Percentiles rank a stretch among this genome's conserved stretches.
phyloP scores from a whole-genome alignment of 805 yeast genomes.

The Pichia eremophila region DNA sequence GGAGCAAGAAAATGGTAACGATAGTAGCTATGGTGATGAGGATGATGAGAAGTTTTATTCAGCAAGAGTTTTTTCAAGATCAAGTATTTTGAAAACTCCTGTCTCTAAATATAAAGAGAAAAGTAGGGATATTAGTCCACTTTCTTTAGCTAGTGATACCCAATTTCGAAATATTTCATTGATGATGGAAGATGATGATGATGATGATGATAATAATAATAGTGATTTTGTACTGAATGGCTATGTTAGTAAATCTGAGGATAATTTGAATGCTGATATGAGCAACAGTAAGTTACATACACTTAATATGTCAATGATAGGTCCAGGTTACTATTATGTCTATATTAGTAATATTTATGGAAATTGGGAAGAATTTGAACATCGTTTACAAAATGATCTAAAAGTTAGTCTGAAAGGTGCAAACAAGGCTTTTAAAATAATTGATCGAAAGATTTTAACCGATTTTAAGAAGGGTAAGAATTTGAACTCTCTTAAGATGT shows the following conservation, averaged over 20 bases:
- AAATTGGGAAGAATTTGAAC: constrained; percentile 3
- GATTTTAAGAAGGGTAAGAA: constrained; percentile 1
- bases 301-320: background rate
- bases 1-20: too few relatives aligned
- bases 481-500: background rate
- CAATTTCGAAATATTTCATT: constrained; percentile 1
- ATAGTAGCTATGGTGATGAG: background rate
- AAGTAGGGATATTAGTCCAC: background rate
- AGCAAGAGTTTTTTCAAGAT: background rate
- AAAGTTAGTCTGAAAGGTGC: background rate
- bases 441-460: background rate
- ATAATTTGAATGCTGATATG: background rate
- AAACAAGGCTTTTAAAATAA: background rate
- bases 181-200: background rate
- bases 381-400: background rate
- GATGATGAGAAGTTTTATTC: background rate
- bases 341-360: constrained; percentile 7
- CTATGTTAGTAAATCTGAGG: background rate
- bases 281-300: background rate
- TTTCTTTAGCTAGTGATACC: background rate
- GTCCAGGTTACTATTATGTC: constrained; percentile 2
- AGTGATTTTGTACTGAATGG: too few relatives aligned
- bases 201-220: background rate
- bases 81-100: background rate
- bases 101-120: background rate